These are phyloP conservation scores for Boletus pseudo-olivaceus DNA, from an alignment of 768 basidiomycete genomes.

Conservation along the genomic window DNA sequence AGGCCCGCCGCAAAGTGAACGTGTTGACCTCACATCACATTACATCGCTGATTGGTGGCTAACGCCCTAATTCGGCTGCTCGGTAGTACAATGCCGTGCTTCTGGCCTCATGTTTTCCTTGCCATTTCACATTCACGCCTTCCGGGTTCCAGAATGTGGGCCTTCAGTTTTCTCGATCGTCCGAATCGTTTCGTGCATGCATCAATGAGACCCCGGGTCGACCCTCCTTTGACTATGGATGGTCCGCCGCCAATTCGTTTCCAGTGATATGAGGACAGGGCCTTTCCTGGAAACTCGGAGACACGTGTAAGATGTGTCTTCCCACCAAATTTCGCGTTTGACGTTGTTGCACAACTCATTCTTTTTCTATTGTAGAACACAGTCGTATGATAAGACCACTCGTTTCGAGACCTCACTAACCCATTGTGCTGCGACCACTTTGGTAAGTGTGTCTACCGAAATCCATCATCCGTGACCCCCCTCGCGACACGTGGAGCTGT, in stretches of 20 bases:
- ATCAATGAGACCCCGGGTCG: slow-evolving; percentile 20
- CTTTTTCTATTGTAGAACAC: not conserved
- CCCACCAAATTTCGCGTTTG: not conserved
- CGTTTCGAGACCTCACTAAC: not conserved
- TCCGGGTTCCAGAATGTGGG: slow-evolving; percentile 22
- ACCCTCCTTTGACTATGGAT: not conserved
- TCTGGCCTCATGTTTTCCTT: slow-evolving; percentile 29
- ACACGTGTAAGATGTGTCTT: slow-evolving; percentile 6
- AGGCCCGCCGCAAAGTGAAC: slow-evolving; percentile 13
- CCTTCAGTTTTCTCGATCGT: slow-evolving; percentile 18
- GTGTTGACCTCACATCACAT: slow-evolving; percentile 16
- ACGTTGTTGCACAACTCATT: not conserved
- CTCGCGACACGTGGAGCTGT: slow-evolving; percentile 19
- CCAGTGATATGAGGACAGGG: not conserved
- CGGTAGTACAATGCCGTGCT: slow-evolving; percentile 20
- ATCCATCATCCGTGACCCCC: not conserved
- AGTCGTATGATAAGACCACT: not conserved
- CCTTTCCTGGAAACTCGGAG: not conserved
- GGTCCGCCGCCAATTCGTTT: not conserved
- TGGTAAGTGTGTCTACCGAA: slow-evolving; percentile 5
- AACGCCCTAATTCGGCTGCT: slow-evolving; percentile 15
- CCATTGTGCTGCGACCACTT: not conserved
- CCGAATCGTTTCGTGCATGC: slow-evolving; percentile 13
- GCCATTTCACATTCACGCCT: slow-evolving; percentile 23
- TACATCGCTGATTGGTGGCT: slow-evolving; percentile 11